Conservation (phyloP, 129 eudicot species). For the Pseudognaphalium luteoalbum region DNA sequence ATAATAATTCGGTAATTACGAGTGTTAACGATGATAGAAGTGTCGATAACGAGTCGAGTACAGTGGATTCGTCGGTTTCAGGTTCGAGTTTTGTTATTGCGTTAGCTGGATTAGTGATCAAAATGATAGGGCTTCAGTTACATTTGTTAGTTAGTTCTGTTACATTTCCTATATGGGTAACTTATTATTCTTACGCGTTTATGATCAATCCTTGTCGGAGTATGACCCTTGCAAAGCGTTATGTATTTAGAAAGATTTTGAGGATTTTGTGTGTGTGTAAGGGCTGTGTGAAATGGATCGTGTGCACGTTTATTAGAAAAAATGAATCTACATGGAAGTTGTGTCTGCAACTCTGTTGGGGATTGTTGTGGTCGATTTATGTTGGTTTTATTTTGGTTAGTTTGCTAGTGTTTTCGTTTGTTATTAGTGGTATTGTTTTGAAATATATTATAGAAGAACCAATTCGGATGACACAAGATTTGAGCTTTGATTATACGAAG, state of each 20-base stretch:
- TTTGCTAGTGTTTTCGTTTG: conserved; percentile 56
- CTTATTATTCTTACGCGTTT: conserved; percentile 50
- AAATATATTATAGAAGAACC: conserved; percentile 68
- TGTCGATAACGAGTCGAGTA: conserved; percentile 12
- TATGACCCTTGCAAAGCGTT: conserved; percentile 26
- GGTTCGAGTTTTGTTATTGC: conserved; percentile 34
- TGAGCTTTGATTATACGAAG: conserved; percentile 73
- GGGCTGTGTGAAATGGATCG: conserved; percentile 23
- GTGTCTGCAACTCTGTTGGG: conserved; percentile 63
- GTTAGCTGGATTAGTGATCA: conserved; percentile 51
- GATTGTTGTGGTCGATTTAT: conserved; percentile 67
- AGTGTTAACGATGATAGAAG: conserved; percentile 16
- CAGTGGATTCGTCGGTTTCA: conserved; percentile 23
- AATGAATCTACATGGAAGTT: conserved; percentile 41
- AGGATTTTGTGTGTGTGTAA: conserved; percentile 21
- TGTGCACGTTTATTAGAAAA: conserved; percentile 53
- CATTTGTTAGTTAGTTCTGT: conserved; percentile 40
- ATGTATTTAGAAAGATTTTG: conserved; percentile 11
- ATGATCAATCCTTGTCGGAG: conserved; percentile 50
- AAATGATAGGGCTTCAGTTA: conserved; percentile 51
- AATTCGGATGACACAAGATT: conserved; percentile 36
- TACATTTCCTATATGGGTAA: conserved; percentile 47
- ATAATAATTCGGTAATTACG: conserved; percentile 29
- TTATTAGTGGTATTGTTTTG: conserved; percentile 60
- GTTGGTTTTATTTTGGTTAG: conserved; percentile 57